phyloP scores from a whole-genome alignment of 345 rosid genomes.

The Cardamine occulta region DNA sequence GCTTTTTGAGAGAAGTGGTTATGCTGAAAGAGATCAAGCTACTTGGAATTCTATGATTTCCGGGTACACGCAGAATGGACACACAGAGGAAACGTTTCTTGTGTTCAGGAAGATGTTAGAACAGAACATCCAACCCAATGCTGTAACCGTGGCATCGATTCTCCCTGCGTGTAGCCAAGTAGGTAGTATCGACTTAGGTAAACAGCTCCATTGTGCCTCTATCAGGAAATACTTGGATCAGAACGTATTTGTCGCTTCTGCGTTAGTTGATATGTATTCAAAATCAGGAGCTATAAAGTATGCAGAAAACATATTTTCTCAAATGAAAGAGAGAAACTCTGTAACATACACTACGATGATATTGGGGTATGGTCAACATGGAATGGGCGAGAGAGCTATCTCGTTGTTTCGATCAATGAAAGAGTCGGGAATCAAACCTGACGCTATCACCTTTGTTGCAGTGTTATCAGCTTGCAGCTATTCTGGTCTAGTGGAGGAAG shows the following conservation, averaged over 20 bases:
- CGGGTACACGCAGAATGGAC: slow-evolving; percentile 77
- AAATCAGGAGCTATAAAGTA: slow-evolving; percentile 68
- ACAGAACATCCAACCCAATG: slow-evolving; percentile 64
- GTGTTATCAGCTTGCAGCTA: slow-evolving; percentile 84
- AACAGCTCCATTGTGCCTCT: slow-evolving; percentile 80
- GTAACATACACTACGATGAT: slow-evolving; percentile 88
- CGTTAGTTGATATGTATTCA: slow-evolving; percentile 86
- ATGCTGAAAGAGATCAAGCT: slow-evolving; percentile 64
- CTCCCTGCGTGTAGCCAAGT: slow-evolving; percentile 76
- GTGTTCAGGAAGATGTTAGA: slow-evolving; percentile 66
- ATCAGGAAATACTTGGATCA: slow-evolving; percentile 64
- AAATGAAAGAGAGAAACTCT: slow-evolving; percentile 60
- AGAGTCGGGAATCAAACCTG: slow-evolving; percentile 56
- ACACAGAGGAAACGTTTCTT: slow-evolving; percentile 59
- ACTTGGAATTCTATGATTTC: slow-evolving; percentile 91
- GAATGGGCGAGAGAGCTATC: slow-evolving; percentile 78
- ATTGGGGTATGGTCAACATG: slow-evolving; percentile 83
- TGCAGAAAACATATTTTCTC: slow-evolving; percentile 64
- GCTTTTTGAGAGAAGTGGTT: slow-evolving; percentile 51
- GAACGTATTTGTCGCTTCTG: slow-evolving; percentile 74
- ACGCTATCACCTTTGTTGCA: slow-evolving; percentile 76
- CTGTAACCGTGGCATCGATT: slow-evolving; percentile 72
- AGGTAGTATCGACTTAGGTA: slow-evolving; percentile 68
- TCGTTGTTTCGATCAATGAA: slow-evolving; percentile 73
- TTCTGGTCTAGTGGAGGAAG: slow-evolving; percentile 78